phyloP scores from a whole-genome alignment of 441 rosid genomes.

The Aquilaria agallochum region DNA sequence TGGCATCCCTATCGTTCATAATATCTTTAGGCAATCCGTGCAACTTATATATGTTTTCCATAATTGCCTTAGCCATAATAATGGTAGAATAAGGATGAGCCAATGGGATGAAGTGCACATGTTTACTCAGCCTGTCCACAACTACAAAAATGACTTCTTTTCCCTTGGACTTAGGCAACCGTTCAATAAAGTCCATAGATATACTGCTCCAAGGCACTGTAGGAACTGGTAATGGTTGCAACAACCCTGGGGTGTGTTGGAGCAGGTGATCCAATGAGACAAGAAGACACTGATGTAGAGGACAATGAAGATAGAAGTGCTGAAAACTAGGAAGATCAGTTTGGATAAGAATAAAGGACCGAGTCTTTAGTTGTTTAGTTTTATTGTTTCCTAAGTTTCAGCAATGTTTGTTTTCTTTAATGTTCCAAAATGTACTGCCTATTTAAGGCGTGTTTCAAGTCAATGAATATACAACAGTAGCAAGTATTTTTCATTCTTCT shows the following conservation, averaged over 20 bases:
- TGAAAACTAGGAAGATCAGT: too few species aligned
- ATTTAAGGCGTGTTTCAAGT: too few species aligned
- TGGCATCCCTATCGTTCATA: background rate
- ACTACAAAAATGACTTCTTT: background rate
- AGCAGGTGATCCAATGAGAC: too few species aligned
- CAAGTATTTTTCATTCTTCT: too few species aligned
- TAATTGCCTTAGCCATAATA: background rate
- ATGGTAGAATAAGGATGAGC: background rate
- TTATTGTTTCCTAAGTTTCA: too few species aligned
- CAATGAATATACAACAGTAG: too few species aligned
- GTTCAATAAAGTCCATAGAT: background rate
- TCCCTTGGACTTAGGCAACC: background rate
- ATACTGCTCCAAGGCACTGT: background rate
- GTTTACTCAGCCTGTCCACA: background rate
- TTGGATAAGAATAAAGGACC: too few species aligned
- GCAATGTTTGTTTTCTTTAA: too few species aligned
- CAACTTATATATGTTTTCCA: background rate
- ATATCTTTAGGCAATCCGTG: background rate
- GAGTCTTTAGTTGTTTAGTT: too few species aligned
- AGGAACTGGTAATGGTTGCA: background rate
- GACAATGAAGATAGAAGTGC: too few species aligned
- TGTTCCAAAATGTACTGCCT: too few species aligned
- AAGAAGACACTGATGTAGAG: too few species aligned
- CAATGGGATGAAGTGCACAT: background rate
- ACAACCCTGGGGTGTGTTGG: background rate